Evolutionary conservation across 305 asterid genomes (phyloP).

Genomic region (Plantago rigida): DNA sequence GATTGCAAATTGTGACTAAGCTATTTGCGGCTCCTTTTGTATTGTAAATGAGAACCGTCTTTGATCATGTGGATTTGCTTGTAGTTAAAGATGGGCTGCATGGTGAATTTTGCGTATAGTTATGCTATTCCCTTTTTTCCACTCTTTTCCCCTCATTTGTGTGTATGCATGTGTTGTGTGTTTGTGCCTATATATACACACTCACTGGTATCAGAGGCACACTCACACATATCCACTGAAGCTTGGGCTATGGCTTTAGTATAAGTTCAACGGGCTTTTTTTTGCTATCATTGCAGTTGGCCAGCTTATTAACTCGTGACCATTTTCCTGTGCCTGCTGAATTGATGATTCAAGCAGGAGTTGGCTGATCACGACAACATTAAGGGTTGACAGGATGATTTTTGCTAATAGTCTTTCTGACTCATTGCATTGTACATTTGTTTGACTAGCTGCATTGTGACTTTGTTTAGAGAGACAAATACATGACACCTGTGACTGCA

Average conservation of each 20-base stretch:
- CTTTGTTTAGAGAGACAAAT: constrained; percentile 33
- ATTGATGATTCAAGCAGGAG: constrained; percentile 75
- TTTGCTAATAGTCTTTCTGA: constrained; percentile 46
- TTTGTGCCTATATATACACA: neutral
- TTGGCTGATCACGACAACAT: constrained; percentile 74
- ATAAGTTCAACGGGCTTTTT: constrained; percentile 50
- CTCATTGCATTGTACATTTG: constrained; percentile 14
- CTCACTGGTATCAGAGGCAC: too few species aligned
- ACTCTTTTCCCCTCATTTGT: too few species aligned
- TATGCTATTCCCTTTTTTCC: too few species aligned
- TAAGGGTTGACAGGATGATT: constrained; percentile 51
- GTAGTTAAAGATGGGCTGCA: neutral
- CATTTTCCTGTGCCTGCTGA: constrained; percentile 74
- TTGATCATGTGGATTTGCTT: constrained; percentile 21
- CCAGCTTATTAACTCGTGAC: constrained; percentile 62
- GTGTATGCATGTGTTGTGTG: too few species aligned
- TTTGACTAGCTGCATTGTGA: constrained; percentile 32
- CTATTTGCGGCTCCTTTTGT: constrained; percentile 17
- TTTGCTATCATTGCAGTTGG: constrained; percentile 75
- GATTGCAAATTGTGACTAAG: constrained; percentile 10
- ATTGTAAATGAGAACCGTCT: constrained; percentile 20
- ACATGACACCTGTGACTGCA: too few species aligned
- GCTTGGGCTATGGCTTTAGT: constrained; percentile 51
- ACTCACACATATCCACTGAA: constrained; percentile 25
- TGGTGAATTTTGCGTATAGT: too few species aligned